These are phyloP conservation scores for Kandelia obovata DNA, from an alignment of 345 rosid species.

Conservation along the genomic window DNA sequence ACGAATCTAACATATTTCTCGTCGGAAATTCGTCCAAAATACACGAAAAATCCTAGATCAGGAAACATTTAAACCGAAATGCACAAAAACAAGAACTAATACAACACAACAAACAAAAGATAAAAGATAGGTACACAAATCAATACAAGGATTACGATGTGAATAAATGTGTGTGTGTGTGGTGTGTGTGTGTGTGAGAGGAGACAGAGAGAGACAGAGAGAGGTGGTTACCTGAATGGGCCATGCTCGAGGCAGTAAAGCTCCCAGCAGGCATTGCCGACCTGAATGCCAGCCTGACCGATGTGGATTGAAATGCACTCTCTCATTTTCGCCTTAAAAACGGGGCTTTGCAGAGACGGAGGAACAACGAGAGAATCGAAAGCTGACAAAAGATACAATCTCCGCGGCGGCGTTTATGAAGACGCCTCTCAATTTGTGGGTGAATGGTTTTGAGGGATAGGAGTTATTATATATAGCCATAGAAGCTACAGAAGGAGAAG, in stretches of 20 bases:
- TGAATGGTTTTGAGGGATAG: not conserved
- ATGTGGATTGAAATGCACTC: constrained; percentile 29
- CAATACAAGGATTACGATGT: not conserved
- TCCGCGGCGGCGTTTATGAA: constrained; percentile 42
- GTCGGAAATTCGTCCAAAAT: too few species aligned
- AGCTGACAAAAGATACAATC: too few species aligned
- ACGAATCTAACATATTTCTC: too few species aligned
- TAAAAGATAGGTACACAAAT: too few species aligned
- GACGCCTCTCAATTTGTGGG: constrained; percentile 35
- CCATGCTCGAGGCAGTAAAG: constrained; percentile 26
- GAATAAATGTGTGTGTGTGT: not conserved
- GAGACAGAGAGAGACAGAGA: not conserved
- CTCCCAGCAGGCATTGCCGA: constrained; percentile 30
- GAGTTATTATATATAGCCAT: not conserved
- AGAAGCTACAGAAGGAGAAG: not conserved
- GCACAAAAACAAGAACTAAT: too few species aligned
- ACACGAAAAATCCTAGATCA: not conserved
- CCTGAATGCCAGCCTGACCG: constrained; percentile 28
- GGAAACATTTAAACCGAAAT: too few species aligned
- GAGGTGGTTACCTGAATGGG: constrained; percentile 11
- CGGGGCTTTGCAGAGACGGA: too few species aligned
- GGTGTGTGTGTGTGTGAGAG: not conserved
- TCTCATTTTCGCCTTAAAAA: constrained; percentile 6
- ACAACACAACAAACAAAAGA: too few species aligned
- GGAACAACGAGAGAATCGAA: not conserved